Base-by-base conservation (phyloP, 805 yeast genomes). In the Tetrapisispora arboricola region DNA sequence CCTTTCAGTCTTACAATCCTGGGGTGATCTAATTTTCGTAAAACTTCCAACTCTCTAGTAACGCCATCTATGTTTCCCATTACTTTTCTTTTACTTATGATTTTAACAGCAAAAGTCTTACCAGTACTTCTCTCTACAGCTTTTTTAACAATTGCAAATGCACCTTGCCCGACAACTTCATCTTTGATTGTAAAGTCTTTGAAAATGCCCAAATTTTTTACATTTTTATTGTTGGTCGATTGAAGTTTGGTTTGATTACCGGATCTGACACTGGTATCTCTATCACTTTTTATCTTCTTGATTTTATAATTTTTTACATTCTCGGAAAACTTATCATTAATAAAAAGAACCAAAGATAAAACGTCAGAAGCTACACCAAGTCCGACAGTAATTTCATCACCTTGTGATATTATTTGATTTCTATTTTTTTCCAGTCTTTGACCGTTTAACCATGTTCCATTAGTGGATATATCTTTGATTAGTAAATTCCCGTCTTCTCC, bases 141-240 rank as follows among this genome's bases (percentile, higher is more conserved):
- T 57, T 85, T 85, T 49, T 86, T 81, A 22, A 92, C 98, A 1
- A 88, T 83, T 6, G 97, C 97, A 71, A 90, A 90, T 9, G 97
- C 97, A n/a, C 98, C 98, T 52, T 86, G 92, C 1, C 98, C 98
- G 1, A 90, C 84, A 13, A 84, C 79, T 53, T 84, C 95, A 56
- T 81, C 84, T 44, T 80, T 75, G 17, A 90, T 76, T 12, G 84
- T 81, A 60, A 80, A 92, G 53, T 81, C 77, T 44, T 73, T 75
- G 51, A 71, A 70, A 10, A 84, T 77, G 1, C 88, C 87, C 18
- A 41, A 12, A 37, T 36, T 15, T 29, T 19, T 19, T 6, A 11
- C 13, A 20, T 25, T 25, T 29, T 29, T 31, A n/a, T 17, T 6
- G 11, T 38, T 29, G 4, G 44, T 21, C 9, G 46, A 28, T 29